These are phyloP conservation scores for Coniochaeta sp. DNA, from an alignment of 2,329 filamentous ascomycete genomes.

Conservation along the genomic window DNA sequence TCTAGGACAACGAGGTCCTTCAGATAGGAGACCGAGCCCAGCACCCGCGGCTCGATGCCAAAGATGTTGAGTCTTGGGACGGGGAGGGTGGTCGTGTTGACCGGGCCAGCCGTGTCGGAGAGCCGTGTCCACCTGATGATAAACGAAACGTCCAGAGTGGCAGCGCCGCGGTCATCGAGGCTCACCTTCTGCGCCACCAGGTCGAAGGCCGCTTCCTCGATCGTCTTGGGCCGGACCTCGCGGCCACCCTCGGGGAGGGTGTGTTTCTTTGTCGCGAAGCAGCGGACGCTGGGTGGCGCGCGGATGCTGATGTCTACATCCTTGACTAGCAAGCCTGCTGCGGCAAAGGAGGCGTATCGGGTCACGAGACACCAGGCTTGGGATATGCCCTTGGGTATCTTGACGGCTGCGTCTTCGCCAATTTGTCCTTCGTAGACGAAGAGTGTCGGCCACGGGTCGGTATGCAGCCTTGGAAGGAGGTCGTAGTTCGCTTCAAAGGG, in stretches of 20 bases:
- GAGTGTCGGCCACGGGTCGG: constrained; percentile 77
- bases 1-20: constrained; percentile 36
- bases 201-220: constrained; percentile 66
- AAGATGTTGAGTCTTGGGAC: constrained; percentile 77
- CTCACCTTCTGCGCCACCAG: constrained; percentile 67
- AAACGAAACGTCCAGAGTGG: constrained; percentile 67
- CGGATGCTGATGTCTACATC: constrained; percentile 40
- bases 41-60: constrained; percentile 77
- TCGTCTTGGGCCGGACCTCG: constrained; percentile 55
- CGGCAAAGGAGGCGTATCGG: constrained; percentile 68
- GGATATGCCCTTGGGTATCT: constrained; percentile 50
- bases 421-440: constrained; percentile 53
- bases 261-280: constrained; percentile 34
- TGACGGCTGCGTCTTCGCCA: constrained; percentile 21
- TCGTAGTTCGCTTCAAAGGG: constrained; percentile 93
- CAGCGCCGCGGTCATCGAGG: constrained; percentile 74
- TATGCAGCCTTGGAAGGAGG: constrained; percentile 70
- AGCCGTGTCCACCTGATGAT: constrained; percentile 69
- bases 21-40: constrained; percentile 49
- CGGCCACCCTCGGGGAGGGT: constrained; percentile 32
- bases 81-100: constrained; percentile 61
- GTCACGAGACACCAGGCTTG: constrained; percentile 78
- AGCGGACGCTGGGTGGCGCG: constrained; percentile 37
- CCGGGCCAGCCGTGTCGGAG: constrained; percentile 13
- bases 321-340: constrained; percentile 57